Evolutionary conservation across 805 yeast genomes (phyloP).

Genomic region (Sungouiella thailandica): DNA sequence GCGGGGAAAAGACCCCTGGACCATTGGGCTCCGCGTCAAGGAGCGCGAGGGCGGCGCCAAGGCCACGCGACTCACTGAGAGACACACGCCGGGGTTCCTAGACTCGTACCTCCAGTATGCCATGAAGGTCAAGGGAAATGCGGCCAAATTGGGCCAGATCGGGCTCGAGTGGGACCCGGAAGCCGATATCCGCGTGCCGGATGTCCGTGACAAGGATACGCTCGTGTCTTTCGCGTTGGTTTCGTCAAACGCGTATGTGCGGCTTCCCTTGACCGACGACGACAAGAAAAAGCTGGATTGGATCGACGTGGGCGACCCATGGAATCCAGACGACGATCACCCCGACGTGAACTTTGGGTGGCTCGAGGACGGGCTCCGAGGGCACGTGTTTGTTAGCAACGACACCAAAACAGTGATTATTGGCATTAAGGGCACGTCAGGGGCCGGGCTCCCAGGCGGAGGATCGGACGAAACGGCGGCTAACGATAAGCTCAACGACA

Average conservation of each 20-base stretch:
- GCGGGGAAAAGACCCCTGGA: constrained; percentile 36
- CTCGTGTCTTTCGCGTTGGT: constrained; percentile 72
- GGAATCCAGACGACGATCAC: constrained; percentile 51
- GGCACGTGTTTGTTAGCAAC: constrained; percentile 74
- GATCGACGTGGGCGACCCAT: constrained; percentile 61
- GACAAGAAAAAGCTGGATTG: constrained; percentile 64
- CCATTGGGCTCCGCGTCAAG: constrained; percentile 26
- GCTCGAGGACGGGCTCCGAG: constrained; percentile 80
- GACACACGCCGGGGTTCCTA: constrained; percentile 53
- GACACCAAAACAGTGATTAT: constrained; percentile 63
- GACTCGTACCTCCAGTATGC: constrained; percentile 64
- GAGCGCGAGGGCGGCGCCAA: constrained; percentile 14
- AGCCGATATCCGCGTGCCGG: constrained; percentile 56
- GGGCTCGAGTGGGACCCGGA: constrained; percentile 61
- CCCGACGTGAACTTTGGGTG: constrained; percentile 74
- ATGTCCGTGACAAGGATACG: constrained; percentile 70
- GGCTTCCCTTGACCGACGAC: constrained; percentile 53
- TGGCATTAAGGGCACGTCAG: constrained; percentile 87
- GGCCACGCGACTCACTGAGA: constrained; percentile 26
- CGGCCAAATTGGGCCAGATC: constrained; percentile 31
- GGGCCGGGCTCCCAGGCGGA: constrained; percentile 55
- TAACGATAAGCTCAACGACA: constrained; percentile 82
- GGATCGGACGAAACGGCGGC: constrained; percentile 63
- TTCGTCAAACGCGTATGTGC: constrained; percentile 89
- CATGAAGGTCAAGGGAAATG: constrained; percentile 35